phyloP scores from a whole-genome alignment of 352 stramenopile genomes.

The Pythium scleroteichum region DNA sequence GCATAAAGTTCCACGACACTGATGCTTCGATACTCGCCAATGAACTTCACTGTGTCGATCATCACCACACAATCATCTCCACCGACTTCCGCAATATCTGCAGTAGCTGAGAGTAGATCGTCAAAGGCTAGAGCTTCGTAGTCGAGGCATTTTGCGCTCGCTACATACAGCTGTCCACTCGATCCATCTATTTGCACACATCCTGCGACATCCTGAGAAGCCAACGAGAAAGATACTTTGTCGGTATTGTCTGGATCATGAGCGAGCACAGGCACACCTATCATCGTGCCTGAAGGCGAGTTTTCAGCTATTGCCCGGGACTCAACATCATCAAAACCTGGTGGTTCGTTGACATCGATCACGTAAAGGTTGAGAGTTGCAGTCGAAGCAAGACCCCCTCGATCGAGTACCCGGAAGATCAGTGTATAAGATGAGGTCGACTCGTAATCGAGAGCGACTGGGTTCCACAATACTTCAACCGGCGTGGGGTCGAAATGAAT shows the following conservation, averaged over 20 bases:
- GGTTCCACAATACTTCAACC: slow-evolving; percentile 4
- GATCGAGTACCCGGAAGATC: slow-evolving; percentile 21
- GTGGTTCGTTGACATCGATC: slow-evolving; percentile 30
- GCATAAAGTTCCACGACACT: slow-evolving; percentile 22
- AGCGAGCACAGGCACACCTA: slow-evolving; percentile 13
- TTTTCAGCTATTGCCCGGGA: slow-evolving; percentile 39
- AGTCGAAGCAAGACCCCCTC: slow-evolving; percentile 6
- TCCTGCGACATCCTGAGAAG: slow-evolving; percentile 33
- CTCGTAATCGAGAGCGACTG: slow-evolving; percentile 21
- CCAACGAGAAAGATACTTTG: slow-evolving; percentile 31
- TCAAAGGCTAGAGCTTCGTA: slow-evolving; percentile 47
- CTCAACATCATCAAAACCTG: slow-evolving; percentile 29
- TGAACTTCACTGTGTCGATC: slow-evolving; percentile 16
- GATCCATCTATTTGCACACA: slow-evolving; percentile 39
- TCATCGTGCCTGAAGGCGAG: slow-evolving; percentile 20
- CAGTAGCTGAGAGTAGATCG: slow-evolving; percentile 1
- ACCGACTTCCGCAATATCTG: slow-evolving; percentile 4
- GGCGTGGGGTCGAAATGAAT: slow-evolving; percentile 21
- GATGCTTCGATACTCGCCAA: slow-evolving; percentile 12
- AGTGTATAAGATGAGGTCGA: slow-evolving; percentile 17
- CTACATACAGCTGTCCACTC: slow-evolving; percentile 46
- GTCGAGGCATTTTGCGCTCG: slow-evolving; percentile 44
- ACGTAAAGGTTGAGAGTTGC: slow-evolving; percentile 16
- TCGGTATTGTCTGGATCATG: slow-evolving; percentile 12
- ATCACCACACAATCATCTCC: slow-evolving; percentile 1